Evolutionary conservation across 2,329 filamentous ascomycete species (phyloP), one percentile per base, ranked within the genome.

Genomic region (Arthrinium phaeospermum): DNA sequence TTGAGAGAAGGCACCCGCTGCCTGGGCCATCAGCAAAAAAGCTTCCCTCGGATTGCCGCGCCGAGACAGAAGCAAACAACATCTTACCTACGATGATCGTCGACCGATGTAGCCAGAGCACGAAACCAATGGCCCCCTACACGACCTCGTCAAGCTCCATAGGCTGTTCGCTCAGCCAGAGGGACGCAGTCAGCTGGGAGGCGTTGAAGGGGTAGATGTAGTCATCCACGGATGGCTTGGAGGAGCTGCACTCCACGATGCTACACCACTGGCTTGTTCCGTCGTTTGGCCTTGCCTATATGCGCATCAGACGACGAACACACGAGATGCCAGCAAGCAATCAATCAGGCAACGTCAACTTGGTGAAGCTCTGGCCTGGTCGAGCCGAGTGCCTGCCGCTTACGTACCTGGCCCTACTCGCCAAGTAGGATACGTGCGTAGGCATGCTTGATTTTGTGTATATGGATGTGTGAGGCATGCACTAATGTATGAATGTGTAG

Each of bases 331-430:
- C n/a, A 41, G 57, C 57, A 64, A 64, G 34, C 57, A 64, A 41
- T 24, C 30, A 64, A 22, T 34, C 57, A 24, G 7, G 22, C 57
- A 22, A 37, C 19, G 8, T 41, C 37, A 41, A 41, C 46, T n/a
- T 30, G 34, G 34, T 22, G n/a, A 34, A 12, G 34, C 57, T 64
- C 34, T 41, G 34, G 30, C 34, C 34, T 22, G 14, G 19, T n/a
- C 34, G 34, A 64, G 19, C 37, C 37, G 37, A 41, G 37, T 57
- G 30, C 19, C 22, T n/a, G 57, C 34, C 57, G 57, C 57, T 64
- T 64, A 41, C 57, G 57, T 64, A 64, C 57, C n/a, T 64, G 57
- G n/a, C 57, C 57, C 57, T 64, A 64, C 57, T 10, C 12, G 57
- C 2, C 8, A 12, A n/a, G 22, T 41, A 64, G 10, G 53, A 7